phyloP scores from a whole-genome alignment of 768 basidiomycete species.

The Amylocystis lapponica region DNA sequence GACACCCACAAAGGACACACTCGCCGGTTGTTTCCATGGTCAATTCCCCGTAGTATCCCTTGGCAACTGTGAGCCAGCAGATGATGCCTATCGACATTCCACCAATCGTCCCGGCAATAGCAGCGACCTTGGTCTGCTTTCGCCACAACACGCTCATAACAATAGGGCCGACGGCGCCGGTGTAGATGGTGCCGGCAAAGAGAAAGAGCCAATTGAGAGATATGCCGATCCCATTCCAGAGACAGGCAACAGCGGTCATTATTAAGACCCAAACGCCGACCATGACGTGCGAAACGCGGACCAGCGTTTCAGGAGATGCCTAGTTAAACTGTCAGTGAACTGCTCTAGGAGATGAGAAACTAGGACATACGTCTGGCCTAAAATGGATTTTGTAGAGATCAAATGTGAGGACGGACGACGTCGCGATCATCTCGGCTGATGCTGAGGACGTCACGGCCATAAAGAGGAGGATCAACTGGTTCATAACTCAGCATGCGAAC shows the following conservation, averaged over 20 bases:
- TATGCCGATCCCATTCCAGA: slow-evolving; percentile 1
- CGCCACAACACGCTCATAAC: neutral
- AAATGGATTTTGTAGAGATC: neutral
- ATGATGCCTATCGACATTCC: neutral
- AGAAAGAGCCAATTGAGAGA: slow-evolving; percentile 2
- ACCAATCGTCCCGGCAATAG: neutral
- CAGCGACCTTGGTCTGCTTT: neutral
- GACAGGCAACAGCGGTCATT: neutral
- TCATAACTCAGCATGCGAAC: neutral
- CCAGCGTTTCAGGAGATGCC: neutral
- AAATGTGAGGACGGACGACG: slow-evolving; percentile 15
- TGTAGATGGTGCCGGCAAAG: neutral
- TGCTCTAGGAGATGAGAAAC: neutral
- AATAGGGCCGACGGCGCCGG: neutral
- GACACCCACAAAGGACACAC: no score
- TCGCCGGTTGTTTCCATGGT: neutral
- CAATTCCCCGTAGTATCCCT: neutral
- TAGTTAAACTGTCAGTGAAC: no score
- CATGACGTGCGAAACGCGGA: neutral
- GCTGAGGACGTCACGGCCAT: slow-evolving; percentile 23
- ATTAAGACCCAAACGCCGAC: neutral
- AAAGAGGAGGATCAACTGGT: slow-evolving; percentile 20
- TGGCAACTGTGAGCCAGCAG: neutral
- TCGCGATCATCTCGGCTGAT: slow-evolving; percentile 23
- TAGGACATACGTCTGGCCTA: neutral